Percentiles rank a stretch among this genome's conserved stretches.
Conservation (phyloP, 2,329 filamentous ascomycete species). For the Mycosphaerella sp. region DNA sequence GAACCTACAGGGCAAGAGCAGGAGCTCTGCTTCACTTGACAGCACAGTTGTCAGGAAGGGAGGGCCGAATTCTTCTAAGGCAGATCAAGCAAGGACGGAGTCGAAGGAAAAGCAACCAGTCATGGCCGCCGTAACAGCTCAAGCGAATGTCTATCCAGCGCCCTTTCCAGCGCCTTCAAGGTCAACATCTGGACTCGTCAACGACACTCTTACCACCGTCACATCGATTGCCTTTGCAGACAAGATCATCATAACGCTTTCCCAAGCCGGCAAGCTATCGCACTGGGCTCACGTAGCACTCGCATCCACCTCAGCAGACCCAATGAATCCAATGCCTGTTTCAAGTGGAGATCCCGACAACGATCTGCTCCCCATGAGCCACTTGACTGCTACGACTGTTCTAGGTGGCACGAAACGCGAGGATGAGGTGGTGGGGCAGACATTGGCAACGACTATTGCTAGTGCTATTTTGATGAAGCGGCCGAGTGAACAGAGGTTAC, state of each 20-base stretch:
- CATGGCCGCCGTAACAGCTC: conserved; percentile 15
- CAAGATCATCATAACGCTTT: conserved; percentile 84
- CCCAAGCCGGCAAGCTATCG: conserved; percentile 74
- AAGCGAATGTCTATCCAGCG: conserved; percentile 42
- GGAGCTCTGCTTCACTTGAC: no score
- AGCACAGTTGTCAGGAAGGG: no score
- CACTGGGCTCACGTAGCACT: conserved; percentile 94
- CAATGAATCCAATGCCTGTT: conserved; percentile 54
- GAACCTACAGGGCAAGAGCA: background rate
- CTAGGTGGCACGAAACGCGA: conserved; percentile 75
- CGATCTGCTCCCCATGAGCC: conserved; percentile 64
- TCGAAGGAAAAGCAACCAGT: background rate
- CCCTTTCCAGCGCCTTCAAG: conserved; percentile 47
- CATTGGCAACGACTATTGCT: conserved; percentile 84
- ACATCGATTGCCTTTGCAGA: conserved; percentile 72
- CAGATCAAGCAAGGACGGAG: no score
- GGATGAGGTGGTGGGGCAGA: conserved; percentile 71
- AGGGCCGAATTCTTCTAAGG: no score
- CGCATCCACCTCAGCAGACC: conserved; percentile 57
- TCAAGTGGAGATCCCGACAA: conserved; percentile 41
- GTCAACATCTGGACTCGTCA: conserved; percentile 54
- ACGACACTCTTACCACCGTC: conserved; percentile 65
- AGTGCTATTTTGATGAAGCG: conserved; percentile 68
- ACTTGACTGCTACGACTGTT: conserved; percentile 80
- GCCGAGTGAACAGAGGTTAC: conserved; percentile 54